Evolutionary conservation across 148 eudicot species (phyloP).

Genomic region (Cornus suecica): DNA sequence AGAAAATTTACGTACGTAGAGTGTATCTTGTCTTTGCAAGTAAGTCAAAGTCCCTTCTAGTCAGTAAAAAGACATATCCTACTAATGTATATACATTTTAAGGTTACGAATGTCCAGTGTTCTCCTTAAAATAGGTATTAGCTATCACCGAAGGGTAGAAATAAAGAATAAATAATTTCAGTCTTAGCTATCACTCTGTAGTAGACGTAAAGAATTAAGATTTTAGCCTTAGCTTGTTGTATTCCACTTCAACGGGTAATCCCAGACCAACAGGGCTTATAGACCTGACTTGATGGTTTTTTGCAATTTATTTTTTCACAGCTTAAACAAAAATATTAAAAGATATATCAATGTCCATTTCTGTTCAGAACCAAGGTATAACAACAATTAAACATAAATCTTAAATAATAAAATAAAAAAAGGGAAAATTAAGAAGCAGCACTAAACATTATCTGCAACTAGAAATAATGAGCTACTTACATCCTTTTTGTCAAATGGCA

Average conservation of each 20-base stretch:
- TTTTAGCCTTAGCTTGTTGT: neutral
- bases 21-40: no score
- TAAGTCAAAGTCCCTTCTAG: no score
- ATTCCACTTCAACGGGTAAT: neutral
- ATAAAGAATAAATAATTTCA: neutral
- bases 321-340: neutral
- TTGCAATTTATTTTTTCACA: neutral
- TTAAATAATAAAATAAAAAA: constrained; percentile 4
- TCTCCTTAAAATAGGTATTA: no score
- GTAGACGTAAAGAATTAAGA: neutral
- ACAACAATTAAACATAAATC: neutral
- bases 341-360: constrained; percentile 1
- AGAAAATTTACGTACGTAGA: no score
- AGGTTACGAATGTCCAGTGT: no score
- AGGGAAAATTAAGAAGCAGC: neutral
- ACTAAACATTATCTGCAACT: neutral
- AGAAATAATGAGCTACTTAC: constrained; percentile 37
- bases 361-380: neutral
- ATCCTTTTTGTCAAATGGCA: constrained; percentile 90
- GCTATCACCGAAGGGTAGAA: neutral
- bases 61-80: no score
- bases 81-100: no score
- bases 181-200: neutral
- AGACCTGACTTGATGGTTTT: neutral
- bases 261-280: neutral